Base-by-base conservation (phyloP, 441 rosid species). In the Arabidopsis hybrid region DNA sequence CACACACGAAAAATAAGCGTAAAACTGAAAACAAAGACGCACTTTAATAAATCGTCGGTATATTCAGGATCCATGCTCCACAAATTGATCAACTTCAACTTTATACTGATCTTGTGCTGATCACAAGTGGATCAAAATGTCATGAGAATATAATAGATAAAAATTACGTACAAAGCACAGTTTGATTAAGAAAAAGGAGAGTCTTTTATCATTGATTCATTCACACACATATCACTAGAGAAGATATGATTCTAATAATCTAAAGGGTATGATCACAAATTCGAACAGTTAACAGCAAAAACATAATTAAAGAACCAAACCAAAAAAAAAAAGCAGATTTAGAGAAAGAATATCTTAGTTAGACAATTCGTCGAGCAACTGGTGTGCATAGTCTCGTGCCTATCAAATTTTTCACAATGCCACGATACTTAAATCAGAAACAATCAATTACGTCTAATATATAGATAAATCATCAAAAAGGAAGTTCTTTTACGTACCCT, bases 21-120 rank as follows among this genome's bases (percentile, higher is more conserved):
- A 46, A 32, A 10, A 16, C 5, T 16, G 10, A 34, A 49, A 16
- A 7, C 1, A 7, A 1, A 49, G 16, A 65, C 69, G 5, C 17
- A 49, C 58, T 34, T 63, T 63, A 63, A 16, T 18, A 63, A 0
- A 49, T 17, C 4, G 1, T 65, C 34, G 7, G 34, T 34, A 65
- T 16, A 56, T 47, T 47, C 43, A 10, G 14, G 56, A 34, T 47
- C 56, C 68, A 64, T 47, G 68, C 26, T 63, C 32, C 31, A 63
- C 31, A 63, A 63, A 31, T 29, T 6, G 5, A 8, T 8, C 52
- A 47, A 14, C 56, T 64, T 64, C 66, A 8, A 8, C 43, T 34
- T n/a, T 26, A 4, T 12, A 26, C 32, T 11, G 7, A 26, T 12
- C 43, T 57, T 59, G 1, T 18, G 46, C 46, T 16, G 52, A 50